A percentile compares a stretch with the other conserved stretches of the same genome.
phyloP scores from a whole-genome alignment of 148 eudicot species.

The Silene uniflora region DNA sequence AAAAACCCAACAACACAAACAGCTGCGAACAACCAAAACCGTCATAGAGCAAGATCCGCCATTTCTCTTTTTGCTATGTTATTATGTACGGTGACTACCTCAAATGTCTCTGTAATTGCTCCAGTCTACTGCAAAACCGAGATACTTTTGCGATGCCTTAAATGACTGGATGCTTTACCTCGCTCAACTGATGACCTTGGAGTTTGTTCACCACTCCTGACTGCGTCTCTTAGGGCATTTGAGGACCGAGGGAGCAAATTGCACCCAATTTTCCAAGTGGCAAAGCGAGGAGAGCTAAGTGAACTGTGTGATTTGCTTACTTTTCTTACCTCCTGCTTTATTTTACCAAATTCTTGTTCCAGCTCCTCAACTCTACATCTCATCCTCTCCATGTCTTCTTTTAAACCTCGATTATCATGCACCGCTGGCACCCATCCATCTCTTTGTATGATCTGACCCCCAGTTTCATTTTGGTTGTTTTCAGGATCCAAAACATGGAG shows the following conservation, averaged over 20 bases:
- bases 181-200: constrained; percentile 56
- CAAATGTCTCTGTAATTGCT: not conserved
- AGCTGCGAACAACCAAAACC: no score
- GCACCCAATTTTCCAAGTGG: constrained; percentile 54
- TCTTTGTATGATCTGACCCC: constrained; percentile 49
- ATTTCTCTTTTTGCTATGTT: no score
- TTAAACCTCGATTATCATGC: constrained; percentile 59
- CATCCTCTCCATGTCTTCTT: constrained; percentile 79
- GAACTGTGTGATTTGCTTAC: constrained; percentile 63
- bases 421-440: constrained; percentile 78
- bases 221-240: constrained; percentile 37
- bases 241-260: constrained; percentile 51
- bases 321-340: constrained; percentile 69
- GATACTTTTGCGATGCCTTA: constrained; percentile 54
- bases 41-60: no score
- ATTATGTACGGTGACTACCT: not conserved
- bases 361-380: constrained; percentile 73
- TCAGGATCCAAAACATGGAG: constrained; percentile 51
- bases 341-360: constrained; percentile 71
- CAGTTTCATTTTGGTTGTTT: constrained; percentile 32
- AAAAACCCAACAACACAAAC: no score
- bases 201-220: constrained; percentile 44
- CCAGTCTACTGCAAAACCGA: constrained; percentile 36
- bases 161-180: constrained; percentile 33
- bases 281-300: constrained; percentile 48